These are phyloP conservation scores for Asterella californica DNA, from an alignment of 225 moss, liverwort and hornwort genomes.

Conservation along the genomic window DNA sequence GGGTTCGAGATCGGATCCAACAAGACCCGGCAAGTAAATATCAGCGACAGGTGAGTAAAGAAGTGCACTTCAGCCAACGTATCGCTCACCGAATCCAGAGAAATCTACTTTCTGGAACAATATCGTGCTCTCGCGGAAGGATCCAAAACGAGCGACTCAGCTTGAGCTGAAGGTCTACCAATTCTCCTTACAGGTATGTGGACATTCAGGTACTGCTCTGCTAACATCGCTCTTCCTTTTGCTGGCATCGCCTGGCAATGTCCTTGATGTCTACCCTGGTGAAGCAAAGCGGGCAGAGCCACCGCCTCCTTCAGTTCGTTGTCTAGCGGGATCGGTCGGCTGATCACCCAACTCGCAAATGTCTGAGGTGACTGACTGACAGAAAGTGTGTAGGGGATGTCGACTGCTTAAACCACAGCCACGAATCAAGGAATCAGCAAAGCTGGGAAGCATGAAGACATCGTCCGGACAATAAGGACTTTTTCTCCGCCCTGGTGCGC, in stretches of 20 bases:
- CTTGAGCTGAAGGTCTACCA: background rate
- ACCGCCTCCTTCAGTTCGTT: background rate
- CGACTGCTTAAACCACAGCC: background rate
- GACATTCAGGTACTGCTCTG: background rate
- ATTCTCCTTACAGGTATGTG: background rate
- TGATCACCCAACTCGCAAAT: background rate
- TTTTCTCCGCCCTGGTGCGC: too few relatives aligned
- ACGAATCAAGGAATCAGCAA: background rate
- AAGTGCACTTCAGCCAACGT: too few relatives aligned
- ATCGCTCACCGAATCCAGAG: too few relatives aligned
- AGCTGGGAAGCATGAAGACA: too few relatives aligned
- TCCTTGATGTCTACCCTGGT: background rate
- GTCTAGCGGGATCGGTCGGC: background rate
- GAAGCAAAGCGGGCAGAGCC: background rate
- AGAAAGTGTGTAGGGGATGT: background rate
- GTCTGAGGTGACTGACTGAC: background rate
- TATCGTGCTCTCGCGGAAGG: too few relatives aligned
- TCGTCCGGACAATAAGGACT: too few relatives aligned
- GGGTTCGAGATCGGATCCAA: too few relatives aligned
- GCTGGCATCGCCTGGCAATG: background rate
- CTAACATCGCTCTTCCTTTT: background rate
- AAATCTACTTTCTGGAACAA: too few relatives aligned
- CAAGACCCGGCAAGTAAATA: too few relatives aligned
- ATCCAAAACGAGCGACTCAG: background rate
- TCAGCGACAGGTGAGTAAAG: too few relatives aligned